phyloP scores from a whole-genome alignment of 148 eudicot species.

The Fagopyrum homotropicum region DNA sequence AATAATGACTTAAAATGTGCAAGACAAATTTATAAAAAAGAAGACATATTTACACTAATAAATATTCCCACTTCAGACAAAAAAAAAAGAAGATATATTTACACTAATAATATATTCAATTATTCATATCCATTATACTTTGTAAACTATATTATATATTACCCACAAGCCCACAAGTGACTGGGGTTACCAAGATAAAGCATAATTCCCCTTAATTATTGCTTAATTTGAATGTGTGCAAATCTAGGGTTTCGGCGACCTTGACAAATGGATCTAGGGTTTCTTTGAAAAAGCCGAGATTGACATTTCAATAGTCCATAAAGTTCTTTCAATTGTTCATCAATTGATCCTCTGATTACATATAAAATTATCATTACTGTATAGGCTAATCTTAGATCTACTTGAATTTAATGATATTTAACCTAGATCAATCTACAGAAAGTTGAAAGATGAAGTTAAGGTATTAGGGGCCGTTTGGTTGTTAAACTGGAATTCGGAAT shows the following conservation, averaged over 20 bases:
- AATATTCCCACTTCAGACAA: not conserved
- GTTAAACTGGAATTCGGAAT: too few species aligned
- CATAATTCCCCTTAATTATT: not conserved
- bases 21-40: not conserved
- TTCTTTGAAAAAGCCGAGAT: not conserved
- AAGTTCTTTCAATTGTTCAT: not conserved
- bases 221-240: not conserved
- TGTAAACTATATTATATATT: too few species aligned
- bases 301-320: not conserved
- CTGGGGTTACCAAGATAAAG: not conserved
- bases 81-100: too few species aligned
- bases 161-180: too few species aligned
- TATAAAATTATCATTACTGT: too few species aligned
- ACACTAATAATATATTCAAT: too few species aligned
- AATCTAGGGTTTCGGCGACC: slow-evolving; percentile 6
- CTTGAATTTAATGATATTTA: not conserved
- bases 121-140: too few species aligned
- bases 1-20: too few species aligned
- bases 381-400: too few species aligned
- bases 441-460: too few species aligned
- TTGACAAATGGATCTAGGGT: slow-evolving; percentile 8
- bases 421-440: not conserved
- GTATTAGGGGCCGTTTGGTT: too few species aligned
- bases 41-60: not conserved
- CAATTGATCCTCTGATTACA: not conserved